Evolutionary conservation across 345 rosid species (phyloP), one percentile per base, ranked within the genome.

Genomic region (Hevea brasiliensis): DNA sequence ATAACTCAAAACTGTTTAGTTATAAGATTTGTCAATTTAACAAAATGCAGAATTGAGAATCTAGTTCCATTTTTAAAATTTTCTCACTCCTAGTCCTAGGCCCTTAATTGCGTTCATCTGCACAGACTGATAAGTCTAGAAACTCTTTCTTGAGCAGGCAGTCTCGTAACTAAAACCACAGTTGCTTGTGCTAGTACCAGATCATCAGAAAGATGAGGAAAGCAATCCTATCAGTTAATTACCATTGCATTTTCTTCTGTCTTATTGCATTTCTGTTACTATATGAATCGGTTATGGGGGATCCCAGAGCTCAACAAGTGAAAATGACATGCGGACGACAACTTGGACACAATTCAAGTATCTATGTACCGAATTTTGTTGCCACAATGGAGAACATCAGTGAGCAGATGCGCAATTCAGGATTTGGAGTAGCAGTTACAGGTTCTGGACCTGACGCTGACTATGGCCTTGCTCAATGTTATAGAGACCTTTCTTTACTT

Each of bases 401-500:
- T 57, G 84, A 77, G 10, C 89, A 87, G 71, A 84, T 90, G 53
- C 90, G 92, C 50, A 64, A 67, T 0, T 27, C 76, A 0, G 98
- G 95, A 41, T 94, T 81, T 8, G 97, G 97, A 53, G 65, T 24
- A 20, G 88, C 97, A 0, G 74, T 77, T 35, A 79, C 88, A 13
- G 98, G 98, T 71, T 71, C 93, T 1, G 97, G 95, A 58, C 89
- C 87, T 0, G 92, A 94, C 18, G 67, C 54, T 17, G 88, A 84
- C 87, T 89, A 88, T 67, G 98, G 92, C 64, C 89, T 94, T 3
- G 89, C 95, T 0, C 97, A 92, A 77, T 94, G 98, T 76, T 88
- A 94, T 8, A 92, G 98, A 0, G 97, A 94, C 72, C 93, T 94
- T 59, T 79, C 97, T 37, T 68, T 77, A 62, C 85, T 87, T 37